Conservation (phyloP, 352 stramenopile genomes). For the Globisporangium cylindrosporum region DNA sequence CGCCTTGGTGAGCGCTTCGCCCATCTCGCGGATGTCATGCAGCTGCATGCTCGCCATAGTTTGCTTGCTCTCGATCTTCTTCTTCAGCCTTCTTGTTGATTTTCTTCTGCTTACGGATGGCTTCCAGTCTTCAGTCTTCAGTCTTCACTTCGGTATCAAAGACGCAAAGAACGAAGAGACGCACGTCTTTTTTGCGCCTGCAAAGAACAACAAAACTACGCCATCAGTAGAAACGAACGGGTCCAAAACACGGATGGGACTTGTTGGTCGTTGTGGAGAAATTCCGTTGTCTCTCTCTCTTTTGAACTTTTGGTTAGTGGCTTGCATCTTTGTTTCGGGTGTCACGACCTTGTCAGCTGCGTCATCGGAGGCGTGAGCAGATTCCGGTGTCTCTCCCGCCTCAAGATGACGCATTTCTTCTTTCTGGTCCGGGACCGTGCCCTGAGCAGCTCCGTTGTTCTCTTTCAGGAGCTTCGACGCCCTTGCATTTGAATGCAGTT, state of each 20-base stretch:
- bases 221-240: neutral
- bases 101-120: neutral
- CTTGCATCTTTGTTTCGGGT: neutral
- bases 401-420: neutral
- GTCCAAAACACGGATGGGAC: neutral
- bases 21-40: constrained; percentile 66
- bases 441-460: constrained; percentile 8
- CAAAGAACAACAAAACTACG: neutral
- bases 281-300: constrained; percentile 12
- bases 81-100: neutral
- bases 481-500: neutral
- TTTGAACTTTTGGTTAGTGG: neutral
- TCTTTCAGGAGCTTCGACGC: neutral
- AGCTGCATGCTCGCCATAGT: constrained; percentile 48
- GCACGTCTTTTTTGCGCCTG: neutral
- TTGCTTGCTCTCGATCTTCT: neutral
- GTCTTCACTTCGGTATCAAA: neutral
- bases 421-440: neutral
- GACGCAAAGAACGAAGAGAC: neutral
- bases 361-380: neutral
- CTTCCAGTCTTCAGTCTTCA: neutral
- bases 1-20: constrained; percentile 54
- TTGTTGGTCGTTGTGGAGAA: neutral
- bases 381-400: neutral
- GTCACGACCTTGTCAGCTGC: neutral